phyloP scores from a whole-genome alignment of 108 stramenopile genomes.

The Parmales sp. region DNA sequence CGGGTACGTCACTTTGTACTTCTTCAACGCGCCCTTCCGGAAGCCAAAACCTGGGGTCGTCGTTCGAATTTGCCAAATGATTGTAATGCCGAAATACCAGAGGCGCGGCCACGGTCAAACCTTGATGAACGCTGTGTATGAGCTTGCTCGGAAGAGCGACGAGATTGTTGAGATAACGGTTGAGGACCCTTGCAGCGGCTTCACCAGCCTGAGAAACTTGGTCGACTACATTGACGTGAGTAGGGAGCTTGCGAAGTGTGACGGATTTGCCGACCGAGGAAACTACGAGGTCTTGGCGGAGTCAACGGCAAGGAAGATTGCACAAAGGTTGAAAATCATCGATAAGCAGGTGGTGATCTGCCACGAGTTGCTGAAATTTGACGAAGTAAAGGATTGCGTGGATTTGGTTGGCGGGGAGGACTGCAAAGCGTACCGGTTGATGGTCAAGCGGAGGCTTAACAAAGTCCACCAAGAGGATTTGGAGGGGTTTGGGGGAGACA shows the following conservation, averaged over 20 bases:
- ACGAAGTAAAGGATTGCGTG: slow-evolving; percentile 24
- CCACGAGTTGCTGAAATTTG: slow-evolving; percentile 46
- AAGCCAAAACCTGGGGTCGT: slow-evolving; percentile 63
- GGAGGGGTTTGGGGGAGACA: slow-evolving; percentile 46
- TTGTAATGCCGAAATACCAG: slow-evolving; percentile 65
- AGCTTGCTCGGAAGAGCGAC: slow-evolving; percentile 17
- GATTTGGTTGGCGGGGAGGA: slow-evolving; percentile 4
- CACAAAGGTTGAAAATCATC: slow-evolving; percentile 38
- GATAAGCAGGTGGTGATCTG: slow-evolving; percentile 51
- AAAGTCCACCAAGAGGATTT: slow-evolving; percentile 46
- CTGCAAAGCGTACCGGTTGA: slow-evolving; percentile 47
- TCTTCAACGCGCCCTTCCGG: slow-evolving; percentile 59
- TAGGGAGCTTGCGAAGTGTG: too few species aligned
- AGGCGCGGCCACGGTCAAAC: slow-evolving; percentile 61
- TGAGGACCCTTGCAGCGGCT: slow-evolving; percentile 61
- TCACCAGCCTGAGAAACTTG: slow-evolving; percentile 46
- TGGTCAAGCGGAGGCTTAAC: slow-evolving; percentile 63
- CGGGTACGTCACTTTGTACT: slow-evolving; percentile 62
- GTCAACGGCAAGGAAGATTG: slow-evolving; percentile 20
- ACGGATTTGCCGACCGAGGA: slow-evolving; percentile 17
- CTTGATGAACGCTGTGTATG: slow-evolving; percentile 41
- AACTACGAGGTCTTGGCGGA: slow-evolving; percentile 33
- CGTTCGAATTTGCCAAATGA: slow-evolving; percentile 53
- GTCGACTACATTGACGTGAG: slow-evolving; percentile 46
- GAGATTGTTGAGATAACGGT: slow-evolving; percentile 58